These are phyloP conservation scores for Boletus patriciae DNA, from an alignment of 768 basidiomycete genomes.

Conservation along the genomic window DNA sequence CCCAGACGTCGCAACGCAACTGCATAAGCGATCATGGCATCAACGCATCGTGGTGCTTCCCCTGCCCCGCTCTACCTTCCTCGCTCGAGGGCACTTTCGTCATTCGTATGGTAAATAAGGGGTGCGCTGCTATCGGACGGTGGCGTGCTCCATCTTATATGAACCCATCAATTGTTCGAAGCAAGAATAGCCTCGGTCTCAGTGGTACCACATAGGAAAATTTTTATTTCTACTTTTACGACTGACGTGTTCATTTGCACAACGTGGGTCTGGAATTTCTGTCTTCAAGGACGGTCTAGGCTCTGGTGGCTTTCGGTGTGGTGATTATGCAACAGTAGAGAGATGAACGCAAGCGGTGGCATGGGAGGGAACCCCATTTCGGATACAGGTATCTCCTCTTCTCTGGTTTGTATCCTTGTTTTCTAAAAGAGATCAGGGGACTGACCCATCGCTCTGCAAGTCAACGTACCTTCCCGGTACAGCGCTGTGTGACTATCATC, in stretches of 20 bases:
- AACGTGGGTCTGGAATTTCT: slow-evolving; percentile 10
- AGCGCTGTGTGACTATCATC: not conserved
- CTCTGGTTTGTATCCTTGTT: not conserved
- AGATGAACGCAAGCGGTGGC: not conserved
- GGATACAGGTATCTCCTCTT: slow-evolving; percentile 11
- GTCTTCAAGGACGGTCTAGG: slow-evolving; percentile 5
- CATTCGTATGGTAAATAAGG: slow-evolving; percentile 5
- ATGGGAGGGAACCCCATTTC: not conserved
- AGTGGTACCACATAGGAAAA: slow-evolving; percentile 8
- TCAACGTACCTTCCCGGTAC: not conserved
- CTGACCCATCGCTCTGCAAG: not conserved
- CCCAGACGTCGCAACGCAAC: not conserved
- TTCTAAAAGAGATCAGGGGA: slow-evolving; percentile 7
- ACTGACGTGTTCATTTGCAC: slow-evolving; percentile 18
- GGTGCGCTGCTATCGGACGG: slow-evolving; percentile 12
- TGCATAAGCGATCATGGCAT: not conserved
- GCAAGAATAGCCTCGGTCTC: slow-evolving; percentile 2
- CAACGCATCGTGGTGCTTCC: slow-evolving; percentile 5
- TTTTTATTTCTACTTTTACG: slow-evolving; percentile 5
- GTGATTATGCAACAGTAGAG: not conserved
- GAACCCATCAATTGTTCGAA: slow-evolving; percentile 8
- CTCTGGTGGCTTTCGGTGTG: slow-evolving; percentile 1
- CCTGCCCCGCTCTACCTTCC: slow-evolving; percentile 13
- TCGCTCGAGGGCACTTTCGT: slow-evolving; percentile 7
- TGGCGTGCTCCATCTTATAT: not conserved